phyloP scores from a whole-genome alignment of 139 green algal species.

The Edaphochlamys debaryana region DNA sequence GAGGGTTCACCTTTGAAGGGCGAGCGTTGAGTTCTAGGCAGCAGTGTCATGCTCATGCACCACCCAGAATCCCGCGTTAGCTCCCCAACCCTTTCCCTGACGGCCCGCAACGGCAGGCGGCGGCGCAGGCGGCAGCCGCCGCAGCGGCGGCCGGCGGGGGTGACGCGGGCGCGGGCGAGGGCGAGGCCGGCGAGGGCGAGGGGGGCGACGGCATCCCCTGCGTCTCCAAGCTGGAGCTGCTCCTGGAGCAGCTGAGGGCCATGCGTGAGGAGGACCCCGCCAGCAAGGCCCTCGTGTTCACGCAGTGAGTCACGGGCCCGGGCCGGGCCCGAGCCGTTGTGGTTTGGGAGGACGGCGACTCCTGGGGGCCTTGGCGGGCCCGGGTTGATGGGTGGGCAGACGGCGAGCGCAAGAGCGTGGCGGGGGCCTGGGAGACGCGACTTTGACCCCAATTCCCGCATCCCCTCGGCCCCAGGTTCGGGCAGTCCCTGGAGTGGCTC shows the following conservation, averaged over 20 bases:
- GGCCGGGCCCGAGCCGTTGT: no score
- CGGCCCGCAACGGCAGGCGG: no score
- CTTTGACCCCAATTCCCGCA: no score
- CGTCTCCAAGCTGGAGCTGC: constrained; percentile 72
- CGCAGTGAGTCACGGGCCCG: constrained; percentile 57
- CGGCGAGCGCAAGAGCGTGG: no score
- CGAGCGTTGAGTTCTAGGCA: no score
- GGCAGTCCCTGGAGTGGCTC: constrained; percentile 72
- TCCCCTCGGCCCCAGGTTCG: neutral
- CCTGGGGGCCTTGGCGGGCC: no score
- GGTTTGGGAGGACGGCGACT: neutral
- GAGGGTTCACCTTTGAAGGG: no score
- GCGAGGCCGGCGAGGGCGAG: neutral
- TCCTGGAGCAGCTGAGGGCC: constrained; percentile 68
- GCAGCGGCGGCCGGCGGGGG: neutral
- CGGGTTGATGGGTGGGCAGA: no score
- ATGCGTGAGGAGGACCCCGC: constrained; percentile 68
- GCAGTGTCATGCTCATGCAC: no score
- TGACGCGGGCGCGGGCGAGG: neutral
- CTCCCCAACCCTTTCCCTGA: no score
- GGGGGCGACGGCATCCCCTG: constrained; percentile 3
- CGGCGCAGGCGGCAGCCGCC: neutral
- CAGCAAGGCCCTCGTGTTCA: constrained; percentile 84
- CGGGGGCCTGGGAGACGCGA: no score
- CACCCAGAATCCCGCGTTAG: no score